Percentiles rank a stretch among this genome's conserved stretches.
phyloP scores from a whole-genome alignment of 306 rosid genomes.

The Pterocarpus santalinus region DNA sequence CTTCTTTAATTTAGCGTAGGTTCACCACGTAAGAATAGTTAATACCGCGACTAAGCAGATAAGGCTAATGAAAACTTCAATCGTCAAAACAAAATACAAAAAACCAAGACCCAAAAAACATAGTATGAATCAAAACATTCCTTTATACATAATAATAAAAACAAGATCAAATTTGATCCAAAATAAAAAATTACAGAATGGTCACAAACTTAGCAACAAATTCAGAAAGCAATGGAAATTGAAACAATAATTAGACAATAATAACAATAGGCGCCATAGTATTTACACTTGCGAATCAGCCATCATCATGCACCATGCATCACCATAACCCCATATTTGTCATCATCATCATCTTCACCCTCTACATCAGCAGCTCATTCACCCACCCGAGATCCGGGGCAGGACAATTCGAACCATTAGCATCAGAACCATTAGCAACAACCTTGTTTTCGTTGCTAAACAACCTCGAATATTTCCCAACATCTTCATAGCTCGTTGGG shows the following conservation, averaged over 20 bases:
- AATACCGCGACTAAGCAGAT: slow-evolving; percentile 3
- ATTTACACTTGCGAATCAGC: neutral
- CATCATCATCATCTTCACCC: slow-evolving; percentile 12
- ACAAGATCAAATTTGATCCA: slow-evolving; percentile 33
- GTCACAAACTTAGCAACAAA: slow-evolving; percentile 44
- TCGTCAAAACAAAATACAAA: neutral
- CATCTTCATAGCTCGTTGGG: slow-evolving; percentile 19
- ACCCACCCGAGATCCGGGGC: slow-evolving; percentile 95
- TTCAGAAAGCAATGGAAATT: slow-evolving; percentile 47
- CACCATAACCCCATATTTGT: neutral
- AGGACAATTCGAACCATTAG: slow-evolving; percentile 46
- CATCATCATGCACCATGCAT: neutral
- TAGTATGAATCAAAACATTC: slow-evolving; percentile 29
- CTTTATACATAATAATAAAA: slow-evolving; percentile 31
- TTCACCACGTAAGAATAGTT: slow-evolving; percentile 44
- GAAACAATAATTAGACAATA: slow-evolving; percentile 45
- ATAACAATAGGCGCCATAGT: slow-evolving; percentile 50
- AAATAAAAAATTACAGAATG: slow-evolving; percentile 44
- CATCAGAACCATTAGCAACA: slow-evolving; percentile 25
- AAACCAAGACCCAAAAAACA: neutral
- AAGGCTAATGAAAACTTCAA: neutral
- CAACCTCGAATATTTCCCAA: slow-evolving; percentile 9
- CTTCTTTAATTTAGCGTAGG: slow-evolving; percentile 19
- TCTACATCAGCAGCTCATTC: slow-evolving; percentile 85
- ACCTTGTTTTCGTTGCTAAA: slow-evolving; percentile 37